phyloP scores from a whole-genome alignment of 202 grass and related monocot species.

The Carex sylvatica region DNA sequence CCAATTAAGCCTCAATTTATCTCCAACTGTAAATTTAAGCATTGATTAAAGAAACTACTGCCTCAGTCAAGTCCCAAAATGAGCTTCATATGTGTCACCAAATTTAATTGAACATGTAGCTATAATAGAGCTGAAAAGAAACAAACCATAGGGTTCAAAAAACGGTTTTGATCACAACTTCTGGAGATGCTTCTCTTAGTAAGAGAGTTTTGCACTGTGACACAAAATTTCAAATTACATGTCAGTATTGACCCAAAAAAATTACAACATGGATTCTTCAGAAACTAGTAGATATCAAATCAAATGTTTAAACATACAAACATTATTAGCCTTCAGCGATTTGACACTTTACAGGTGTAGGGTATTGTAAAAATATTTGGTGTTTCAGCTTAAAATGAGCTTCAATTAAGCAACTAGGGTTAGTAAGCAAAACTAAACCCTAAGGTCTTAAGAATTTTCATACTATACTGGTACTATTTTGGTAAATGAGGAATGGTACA shows the following conservation, averaged over 20 bases:
- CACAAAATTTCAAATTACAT: not conserved
- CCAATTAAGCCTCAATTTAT: not conserved
- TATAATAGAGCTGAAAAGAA: not conserved
- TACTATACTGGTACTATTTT: not conserved
- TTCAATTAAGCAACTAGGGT: not conserved
- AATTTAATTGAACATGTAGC: not conserved
- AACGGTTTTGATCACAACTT: not conserved
- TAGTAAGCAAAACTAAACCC: not conserved
- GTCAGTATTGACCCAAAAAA: not conserved
- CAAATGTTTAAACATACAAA: not conserved
- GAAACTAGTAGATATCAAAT: not conserved
- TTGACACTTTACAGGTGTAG: not conserved
- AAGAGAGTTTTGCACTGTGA: conserved; percentile 6
- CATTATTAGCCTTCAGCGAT: not conserved
- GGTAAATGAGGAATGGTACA: not conserved
- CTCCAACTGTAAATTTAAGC: not conserved
- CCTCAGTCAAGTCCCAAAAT: not conserved
- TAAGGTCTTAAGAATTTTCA: not conserved
- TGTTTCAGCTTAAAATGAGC: not conserved
- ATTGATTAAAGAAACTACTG: not conserved
- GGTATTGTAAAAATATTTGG: not conserved
- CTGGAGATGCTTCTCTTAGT: not conserved
- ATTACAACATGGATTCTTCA: not conserved
- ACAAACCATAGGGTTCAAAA: conserved; percentile 1
- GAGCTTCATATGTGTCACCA: not conserved